These are phyloP conservation scores for Chlamydomonas sp. DNA, from an alignment of 139 green algal genomes.

Conservation along the genomic window DNA sequence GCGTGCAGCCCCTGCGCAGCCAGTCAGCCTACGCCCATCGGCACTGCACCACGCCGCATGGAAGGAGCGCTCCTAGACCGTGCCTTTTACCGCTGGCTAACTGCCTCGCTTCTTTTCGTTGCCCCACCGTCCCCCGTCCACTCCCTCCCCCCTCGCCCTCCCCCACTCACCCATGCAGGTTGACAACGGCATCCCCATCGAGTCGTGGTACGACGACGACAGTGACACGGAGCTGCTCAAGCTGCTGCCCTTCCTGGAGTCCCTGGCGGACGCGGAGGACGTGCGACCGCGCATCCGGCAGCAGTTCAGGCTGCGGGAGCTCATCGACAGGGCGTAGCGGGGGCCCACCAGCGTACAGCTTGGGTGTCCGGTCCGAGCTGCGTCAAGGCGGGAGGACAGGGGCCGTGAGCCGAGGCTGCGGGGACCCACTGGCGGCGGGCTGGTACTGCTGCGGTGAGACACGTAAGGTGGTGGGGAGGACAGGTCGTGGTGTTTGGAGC, in stretches of 20 bases:
- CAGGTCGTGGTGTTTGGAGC: too few relatives aligned
- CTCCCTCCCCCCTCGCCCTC: constrained; percentile 46
- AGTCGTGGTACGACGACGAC: constrained; percentile 94
- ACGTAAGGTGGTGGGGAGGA: too few relatives aligned
- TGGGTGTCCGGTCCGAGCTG: too few relatives aligned
- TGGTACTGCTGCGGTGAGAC: too few relatives aligned
- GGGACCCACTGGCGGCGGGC: too few relatives aligned
- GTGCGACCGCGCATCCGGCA: constrained; percentile 77
- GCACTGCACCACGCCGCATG: too few relatives aligned
- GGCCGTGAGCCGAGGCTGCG: too few relatives aligned
- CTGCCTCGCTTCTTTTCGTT: background rate
- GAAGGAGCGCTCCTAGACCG: background rate
- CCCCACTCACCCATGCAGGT: constrained; percentile 63
- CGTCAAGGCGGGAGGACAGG: too few relatives aligned
- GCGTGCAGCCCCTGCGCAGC: too few relatives aligned
- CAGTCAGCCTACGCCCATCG: too few relatives aligned
- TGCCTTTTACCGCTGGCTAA: background rate
- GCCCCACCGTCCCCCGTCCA: too few relatives aligned
- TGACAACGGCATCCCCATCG: constrained; percentile 96
- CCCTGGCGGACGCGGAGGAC: constrained; percentile 73
- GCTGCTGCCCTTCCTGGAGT: constrained; percentile 94
- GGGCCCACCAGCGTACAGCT: too few relatives aligned
- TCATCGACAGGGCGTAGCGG: constrained; percentile 53
- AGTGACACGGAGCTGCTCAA: constrained; percentile 82
- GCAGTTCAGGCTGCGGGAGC: constrained; percentile 77